These are phyloP conservation scores for Kappamyces sp. DNA, from an alignment of 192 early-diverging fungal species.

Conservation along the genomic window DNA sequence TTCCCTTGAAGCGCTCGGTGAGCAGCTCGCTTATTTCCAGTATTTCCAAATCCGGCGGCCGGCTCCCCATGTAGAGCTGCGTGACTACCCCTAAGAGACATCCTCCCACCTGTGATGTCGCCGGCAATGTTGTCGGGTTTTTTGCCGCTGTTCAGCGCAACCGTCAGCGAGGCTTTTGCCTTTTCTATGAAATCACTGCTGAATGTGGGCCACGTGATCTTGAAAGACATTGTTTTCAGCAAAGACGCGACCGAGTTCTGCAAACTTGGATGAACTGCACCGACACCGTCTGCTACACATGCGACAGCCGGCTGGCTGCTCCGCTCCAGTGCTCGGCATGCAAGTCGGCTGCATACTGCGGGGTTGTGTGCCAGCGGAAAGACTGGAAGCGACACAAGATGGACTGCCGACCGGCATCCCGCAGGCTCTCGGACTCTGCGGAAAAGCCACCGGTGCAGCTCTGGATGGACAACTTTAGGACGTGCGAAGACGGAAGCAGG, in stretches of 20 bases:
- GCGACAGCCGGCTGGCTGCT: too few species aligned
- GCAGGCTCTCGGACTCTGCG: too few species aligned
- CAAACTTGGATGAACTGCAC: too few species aligned
- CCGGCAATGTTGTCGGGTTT: conserved; percentile 91
- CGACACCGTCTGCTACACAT: too few species aligned
- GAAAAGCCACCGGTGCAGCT: too few species aligned
- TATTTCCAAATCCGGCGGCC: conserved; percentile 92
- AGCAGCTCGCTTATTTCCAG: conserved; percentile 94
- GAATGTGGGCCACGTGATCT: conserved; percentile 94
- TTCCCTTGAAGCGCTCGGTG: conserved; percentile 90
- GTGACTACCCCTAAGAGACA: conserved; percentile 46
- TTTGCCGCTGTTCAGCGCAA: conserved; percentile 89
- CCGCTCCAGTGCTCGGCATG: too few species aligned
- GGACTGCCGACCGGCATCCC: too few species aligned
- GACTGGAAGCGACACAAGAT: too few species aligned
- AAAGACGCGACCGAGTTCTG: background rate
- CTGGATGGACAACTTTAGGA: too few species aligned
- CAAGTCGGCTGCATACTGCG: too few species aligned
- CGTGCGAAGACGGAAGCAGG: too few species aligned
- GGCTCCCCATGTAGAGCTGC: conserved; percentile 92
- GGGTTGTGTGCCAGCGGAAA: too few species aligned
- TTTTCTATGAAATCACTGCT: conserved; percentile 78
- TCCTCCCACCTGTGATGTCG: conserved; percentile 50
- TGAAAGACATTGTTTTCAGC: conserved; percentile 71
- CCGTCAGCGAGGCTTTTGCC: conserved; percentile 77